phyloP scores from a whole-genome alignment of 2,329 filamentous ascomycete genomes.

The Cladophialophora yegresii region DNA sequence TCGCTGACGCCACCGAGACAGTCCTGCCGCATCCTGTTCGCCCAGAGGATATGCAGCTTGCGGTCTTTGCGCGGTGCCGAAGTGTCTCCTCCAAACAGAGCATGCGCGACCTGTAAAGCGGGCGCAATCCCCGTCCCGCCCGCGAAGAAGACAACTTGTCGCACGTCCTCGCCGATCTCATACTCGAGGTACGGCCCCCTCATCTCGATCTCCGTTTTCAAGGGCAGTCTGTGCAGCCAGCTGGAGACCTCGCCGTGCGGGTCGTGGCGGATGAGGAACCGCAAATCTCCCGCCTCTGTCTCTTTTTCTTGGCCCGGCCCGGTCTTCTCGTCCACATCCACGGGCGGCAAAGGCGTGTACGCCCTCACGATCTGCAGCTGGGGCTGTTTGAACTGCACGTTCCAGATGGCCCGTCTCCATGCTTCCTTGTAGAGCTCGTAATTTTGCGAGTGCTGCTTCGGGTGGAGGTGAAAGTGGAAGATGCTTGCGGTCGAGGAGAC shows the following conservation, averaged over 20 bases:
- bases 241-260: constrained; percentile 80
- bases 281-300: constrained; percentile 53
- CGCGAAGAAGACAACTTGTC: constrained; percentile 76
- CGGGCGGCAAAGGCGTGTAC: constrained; percentile 81
- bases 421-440: constrained; percentile 48
- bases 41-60: constrained; percentile 77
- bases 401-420: constrained; percentile 73
- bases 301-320: no score
- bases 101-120: constrained; percentile 75
- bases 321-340: constrained; percentile 38
- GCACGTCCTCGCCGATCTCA: constrained; percentile 56
- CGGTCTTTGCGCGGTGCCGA: constrained; percentile 40
- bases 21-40: constrained; percentile 67
- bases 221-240: constrained; percentile 68
- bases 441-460: constrained; percentile 38
- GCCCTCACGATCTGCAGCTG: constrained; percentile 87
- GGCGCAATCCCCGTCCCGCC: constrained; percentile 92
- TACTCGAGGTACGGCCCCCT: constrained; percentile 78
- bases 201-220: constrained; percentile 68
- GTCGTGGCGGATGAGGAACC: constrained; percentile 78
- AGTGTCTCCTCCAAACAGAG: constrained; percentile 51
- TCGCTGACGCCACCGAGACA: constrained; percentile 63
- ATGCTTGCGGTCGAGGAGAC: constrained; percentile 52
- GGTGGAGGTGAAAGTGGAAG: constrained; percentile 47
- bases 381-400: constrained; percentile 90